These are phyloP conservation scores for Pleurostoma richardsiae DNA, from an alignment of 2,329 filamentous ascomycete species.

Conservation along the genomic window DNA sequence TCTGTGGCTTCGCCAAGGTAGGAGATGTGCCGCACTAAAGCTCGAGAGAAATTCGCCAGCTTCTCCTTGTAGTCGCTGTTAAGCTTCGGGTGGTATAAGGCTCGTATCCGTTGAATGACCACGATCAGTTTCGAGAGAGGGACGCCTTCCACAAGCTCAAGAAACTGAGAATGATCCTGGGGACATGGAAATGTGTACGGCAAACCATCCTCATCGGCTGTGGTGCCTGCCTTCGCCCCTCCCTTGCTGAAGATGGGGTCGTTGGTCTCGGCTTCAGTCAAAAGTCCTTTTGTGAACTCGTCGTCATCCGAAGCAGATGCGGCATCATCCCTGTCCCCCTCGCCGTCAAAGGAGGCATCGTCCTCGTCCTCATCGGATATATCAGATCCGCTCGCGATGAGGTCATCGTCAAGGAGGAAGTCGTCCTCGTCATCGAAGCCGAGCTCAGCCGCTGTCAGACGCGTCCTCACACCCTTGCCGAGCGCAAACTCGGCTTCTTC, in stretches of 20 bases:
- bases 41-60: conserved; percentile 61
- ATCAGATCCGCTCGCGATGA: conserved; percentile 77
- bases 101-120: conserved; percentile 83
- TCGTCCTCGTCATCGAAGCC: conserved; percentile 92
- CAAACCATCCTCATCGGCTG: conserved; percentile 51
- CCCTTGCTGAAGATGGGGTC: conserved; percentile 44
- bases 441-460: conserved; percentile 54
- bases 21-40: conserved; percentile 59
- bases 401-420: conserved; percentile 83
- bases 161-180: conserved; percentile 67
- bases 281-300: conserved; percentile 67
- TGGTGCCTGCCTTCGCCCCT: conserved; percentile 35
- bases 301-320: conserved; percentile 34
- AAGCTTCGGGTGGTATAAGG: conserved; percentile 86
- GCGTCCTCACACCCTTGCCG: conserved; percentile 52
- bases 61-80: conserved; percentile 80
- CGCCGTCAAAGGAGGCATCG: conserved; percentile 48
- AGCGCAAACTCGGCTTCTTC: conserved; percentile 55
- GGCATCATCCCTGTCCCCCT: conserved; percentile 36
- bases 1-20: conserved; percentile 38
- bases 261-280: conserved; percentile 52
- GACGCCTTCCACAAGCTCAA: conserved; percentile 60
- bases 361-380: conserved; percentile 48
- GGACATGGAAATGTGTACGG: conserved; percentile 88
- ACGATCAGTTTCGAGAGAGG: conserved; percentile 63